Conservation (phyloP, 2,329 filamentous ascomycete genomes). For the Hypoxylon sp. region DNA sequence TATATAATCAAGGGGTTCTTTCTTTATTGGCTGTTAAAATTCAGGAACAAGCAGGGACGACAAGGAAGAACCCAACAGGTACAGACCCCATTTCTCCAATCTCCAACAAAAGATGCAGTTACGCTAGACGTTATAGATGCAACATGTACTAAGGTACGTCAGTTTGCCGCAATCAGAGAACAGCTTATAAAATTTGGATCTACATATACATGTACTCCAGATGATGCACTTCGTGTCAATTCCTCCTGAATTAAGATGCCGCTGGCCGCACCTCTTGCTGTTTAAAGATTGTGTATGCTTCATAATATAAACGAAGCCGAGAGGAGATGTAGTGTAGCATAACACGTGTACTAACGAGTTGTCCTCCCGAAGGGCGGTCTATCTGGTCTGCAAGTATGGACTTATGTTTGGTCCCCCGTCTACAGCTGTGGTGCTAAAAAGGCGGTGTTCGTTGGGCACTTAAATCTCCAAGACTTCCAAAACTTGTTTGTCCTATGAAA, state of each 20-base stretch:
- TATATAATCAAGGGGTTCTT: slow-evolving; percentile 35
- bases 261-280: not conserved
- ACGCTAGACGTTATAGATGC: slow-evolving; percentile 2
- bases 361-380: slow-evolving; percentile 5
- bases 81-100: slow-evolving; percentile 32
- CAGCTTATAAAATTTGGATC: not conserved
- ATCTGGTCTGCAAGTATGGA: not conserved
- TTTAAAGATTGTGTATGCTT: not conserved
- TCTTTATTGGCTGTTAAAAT: slow-evolving; percentile 34
- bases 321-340: slow-evolving; percentile 9
- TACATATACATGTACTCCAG: too few species aligned
- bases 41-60: slow-evolving; percentile 36
- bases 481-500: not conserved
- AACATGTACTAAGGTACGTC: slow-evolving; percentile 2
- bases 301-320: slow-evolving; percentile 1
- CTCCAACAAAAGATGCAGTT: slow-evolving; percentile 14
- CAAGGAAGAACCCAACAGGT: slow-evolving; percentile 31
- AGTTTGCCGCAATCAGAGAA: slow-evolving; percentile 12
- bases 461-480: not conserved
- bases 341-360: slow-evolving; percentile 1
- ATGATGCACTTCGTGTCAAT: not conserved
- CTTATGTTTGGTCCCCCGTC: not conserved
- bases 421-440: not conserved
- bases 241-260: not conserved
- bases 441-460: not conserved